Evolutionary conservation across 2,329 filamentous ascomycete species (phyloP).

Genomic region (Calonectria honghensis): DNA sequence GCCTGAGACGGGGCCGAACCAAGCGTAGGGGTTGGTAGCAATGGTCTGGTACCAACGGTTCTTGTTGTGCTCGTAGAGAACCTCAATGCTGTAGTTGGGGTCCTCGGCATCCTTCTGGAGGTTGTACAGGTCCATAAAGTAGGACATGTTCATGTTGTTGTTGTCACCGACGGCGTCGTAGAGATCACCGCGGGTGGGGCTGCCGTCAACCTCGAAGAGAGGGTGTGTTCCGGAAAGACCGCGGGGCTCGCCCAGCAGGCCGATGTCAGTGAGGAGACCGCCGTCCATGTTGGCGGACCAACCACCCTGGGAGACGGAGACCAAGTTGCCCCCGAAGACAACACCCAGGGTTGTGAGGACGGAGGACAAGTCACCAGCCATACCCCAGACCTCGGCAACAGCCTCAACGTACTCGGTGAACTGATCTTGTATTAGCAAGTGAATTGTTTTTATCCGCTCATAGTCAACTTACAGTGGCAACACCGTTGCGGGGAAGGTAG

Average conservation of each 20-base stretch:
- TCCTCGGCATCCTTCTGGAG: constrained; percentile 62
- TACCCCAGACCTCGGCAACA: constrained; percentile 15
- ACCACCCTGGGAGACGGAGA: constrained; percentile 17
- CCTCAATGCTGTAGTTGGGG: constrained; percentile 58
- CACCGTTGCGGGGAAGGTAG: constrained; percentile 51
- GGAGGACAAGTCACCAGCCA: constrained; percentile 12
- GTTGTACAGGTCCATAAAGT: constrained; percentile 69
- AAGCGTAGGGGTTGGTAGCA: constrained; percentile 71
- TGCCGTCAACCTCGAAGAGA: constrained; percentile 73
- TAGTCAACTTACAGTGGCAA: constrained; percentile 44
- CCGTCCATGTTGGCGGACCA: neutral
- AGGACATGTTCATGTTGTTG: constrained; percentile 70
- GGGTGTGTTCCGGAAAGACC: constrained; percentile 73
- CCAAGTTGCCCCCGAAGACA: constrained; percentile 11
- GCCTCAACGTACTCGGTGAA: constrained; percentile 13
- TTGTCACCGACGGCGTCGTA: constrained; percentile 69
- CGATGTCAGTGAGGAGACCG: constrained; percentile 60
- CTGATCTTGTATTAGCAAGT: neutral
- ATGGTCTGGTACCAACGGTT: constrained; percentile 68
- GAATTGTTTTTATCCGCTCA: neutral
- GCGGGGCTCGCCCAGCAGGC: constrained; percentile 65
- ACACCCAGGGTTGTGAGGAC: constrained; percentile 9
- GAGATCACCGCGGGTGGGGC: constrained; percentile 71
- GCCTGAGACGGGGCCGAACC: constrained; percentile 72
- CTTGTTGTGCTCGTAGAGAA: constrained; percentile 65